Base-by-base conservation (phyloP, 2,329 filamentous ascomycete genomes). In the Colletotrichum salicis region DNA sequence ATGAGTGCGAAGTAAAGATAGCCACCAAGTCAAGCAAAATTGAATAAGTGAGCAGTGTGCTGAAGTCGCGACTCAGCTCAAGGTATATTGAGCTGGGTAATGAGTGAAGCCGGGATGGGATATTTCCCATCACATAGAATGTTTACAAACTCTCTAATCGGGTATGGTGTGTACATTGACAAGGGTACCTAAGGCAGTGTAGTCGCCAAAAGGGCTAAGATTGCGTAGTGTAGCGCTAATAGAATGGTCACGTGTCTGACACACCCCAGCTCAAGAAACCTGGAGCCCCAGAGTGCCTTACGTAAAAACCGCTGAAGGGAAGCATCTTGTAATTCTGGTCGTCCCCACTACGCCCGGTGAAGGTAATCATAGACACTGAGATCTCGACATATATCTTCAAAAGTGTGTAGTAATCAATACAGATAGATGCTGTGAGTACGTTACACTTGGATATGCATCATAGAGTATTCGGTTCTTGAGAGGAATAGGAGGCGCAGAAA, bases 111-210 rank as follows among this genome's bases (percentile, higher is more conserved):
- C 19, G 62, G 19, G 56, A 35, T 27, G 56, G 12, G 33, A 12
- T 41, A 29, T 33, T 41, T 48, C 22, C 22, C 37, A 45, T 24
- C 31, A 51, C 29, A 57, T 11, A 33, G 11, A 7, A 19, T 70
- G 55, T 65, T 70, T 70, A 70, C 67, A 55, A 65, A 31, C 15
- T 65, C n/a, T 55, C 55, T 22, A 59, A 65, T 60, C 41, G 15
- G 67, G 67, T 48, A 69, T 59, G n/a, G 61, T 37, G 19, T 45
- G 54, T 57, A 19, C 7, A 19, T 13, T 15, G 19, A 48, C 41
- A 48, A n/a, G 7, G 12, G 12, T 55, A 29, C 4, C 27, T 29
- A 29, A 29, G 27, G 27, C 27, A 8, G 52, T 31, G 24, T 8
- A 13, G 33, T 22, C 15, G 5, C 33, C 11, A 22, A 29, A 64